Evolutionary conservation across 73 alveolate species (phyloP), one percentile per base, ranked within the genome.

Genomic region (Paramecium sexaurelia): DNA sequence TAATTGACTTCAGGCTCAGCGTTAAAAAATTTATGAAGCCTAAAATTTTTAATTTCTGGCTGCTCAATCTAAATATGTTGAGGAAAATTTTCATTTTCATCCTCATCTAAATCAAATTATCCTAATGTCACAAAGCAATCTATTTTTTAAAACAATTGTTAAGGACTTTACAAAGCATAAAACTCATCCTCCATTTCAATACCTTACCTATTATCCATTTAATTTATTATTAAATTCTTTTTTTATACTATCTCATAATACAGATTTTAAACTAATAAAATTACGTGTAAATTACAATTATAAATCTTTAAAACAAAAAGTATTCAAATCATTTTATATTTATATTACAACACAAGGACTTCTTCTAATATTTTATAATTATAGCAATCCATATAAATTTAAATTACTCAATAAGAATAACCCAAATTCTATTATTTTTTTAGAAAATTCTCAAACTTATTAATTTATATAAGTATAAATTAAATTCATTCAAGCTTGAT

Each of bases 61-160:
- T 71, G 22, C 61, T 71, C 86, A 32, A 71, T 36, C 37, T 71
- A 9, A 9, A 71, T 71, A 11, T 35, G 37, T 1, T 71, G 32
- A 71, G 56, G 86, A 11, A 61, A 61, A n/a, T 61, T 61, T 71
- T 71, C 86, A 33, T 71, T 29, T 40, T 61, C 83, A 61, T 71
- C 86, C 83, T 66, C 83, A 29, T 66, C 83, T 19, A 15, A 35
- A 35, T 71, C 86, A 10, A 35, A 71, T 35, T 71, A 20, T 7
- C 86, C 86, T 15, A 71, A 40, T 3, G 86, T 71, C 5, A 71
- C 86, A 36, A 71, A 71, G 56, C 86, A 32, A 71, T 71, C 86
- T 1, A 71, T 35, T 37, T 71, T 71, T 19, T 71, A n/a, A 71
- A 71, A 71, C 33, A 71, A 15, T n/a, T 35, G 56, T 22, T 35